Evolutionary conservation across 805 yeast species (phyloP).

Genomic region (Candida mattraensis): DNA sequence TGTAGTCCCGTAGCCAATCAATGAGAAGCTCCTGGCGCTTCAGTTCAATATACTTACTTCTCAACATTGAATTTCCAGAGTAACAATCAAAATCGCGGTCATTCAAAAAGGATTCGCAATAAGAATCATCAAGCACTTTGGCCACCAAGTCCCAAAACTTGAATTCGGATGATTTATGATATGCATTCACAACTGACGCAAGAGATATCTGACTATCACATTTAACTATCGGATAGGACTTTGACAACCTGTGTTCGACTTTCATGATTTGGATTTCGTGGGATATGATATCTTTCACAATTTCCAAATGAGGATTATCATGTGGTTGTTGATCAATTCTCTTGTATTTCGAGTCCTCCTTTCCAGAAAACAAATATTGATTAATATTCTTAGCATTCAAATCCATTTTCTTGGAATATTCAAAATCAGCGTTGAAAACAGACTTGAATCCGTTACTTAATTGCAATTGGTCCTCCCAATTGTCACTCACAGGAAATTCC

Average conservation of each 20-base stretch:
- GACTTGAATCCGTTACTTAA: constrained; percentile 49
- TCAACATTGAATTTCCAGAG: constrained; percentile 9
- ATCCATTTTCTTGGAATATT: constrained; percentile 11
- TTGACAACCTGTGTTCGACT: constrained; percentile 16
- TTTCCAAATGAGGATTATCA: constrained; percentile 7
- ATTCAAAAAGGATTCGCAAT: constrained; percentile 17
- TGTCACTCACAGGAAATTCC: constrained; percentile 48
- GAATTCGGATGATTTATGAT: constrained; percentile 21
- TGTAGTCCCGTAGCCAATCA: constrained; percentile 55
- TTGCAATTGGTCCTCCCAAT: constrained; percentile 66
- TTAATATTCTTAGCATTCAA: constrained; percentile 23
- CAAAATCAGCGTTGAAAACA: constrained; percentile 31
- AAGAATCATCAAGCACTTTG: constrained; percentile 54
- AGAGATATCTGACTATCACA: constrained; percentile 34
- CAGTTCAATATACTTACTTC: constrained; percentile 18
- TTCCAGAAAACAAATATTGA: constrained; percentile 20
- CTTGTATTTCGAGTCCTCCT: constrained; percentile 15
- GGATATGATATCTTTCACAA: constrained; percentile 12
- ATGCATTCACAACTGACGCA: constrained; percentile 25
- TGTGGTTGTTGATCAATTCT: constrained; percentile 8
- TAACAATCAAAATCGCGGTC: constrained; percentile 7
- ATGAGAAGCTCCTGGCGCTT: constrained; percentile 48
- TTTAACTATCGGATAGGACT: constrained; percentile 39
- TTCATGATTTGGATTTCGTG: constrained; percentile 14
- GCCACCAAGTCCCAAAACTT: constrained; percentile 58